phyloP scores from a whole-genome alignment of 306 rosid genomes.

The Sesbania bispinosa region DNA sequence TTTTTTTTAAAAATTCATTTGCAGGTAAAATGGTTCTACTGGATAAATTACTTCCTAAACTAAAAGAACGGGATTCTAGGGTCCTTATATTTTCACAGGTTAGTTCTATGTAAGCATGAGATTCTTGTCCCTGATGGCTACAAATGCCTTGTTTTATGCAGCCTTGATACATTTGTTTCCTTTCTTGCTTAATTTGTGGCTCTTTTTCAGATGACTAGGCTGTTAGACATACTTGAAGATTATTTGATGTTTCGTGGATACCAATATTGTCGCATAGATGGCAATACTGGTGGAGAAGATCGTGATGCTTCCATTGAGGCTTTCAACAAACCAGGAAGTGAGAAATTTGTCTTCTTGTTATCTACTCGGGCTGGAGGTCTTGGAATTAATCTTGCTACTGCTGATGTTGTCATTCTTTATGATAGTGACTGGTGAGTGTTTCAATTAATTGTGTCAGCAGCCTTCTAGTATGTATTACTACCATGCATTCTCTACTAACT shows the following conservation, averaged over 20 bases:
- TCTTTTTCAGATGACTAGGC: constrained; percentile 86
- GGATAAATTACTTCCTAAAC: constrained; percentile 96
- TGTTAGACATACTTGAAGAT: constrained; percentile 95
- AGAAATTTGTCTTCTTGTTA: constrained; percentile 86
- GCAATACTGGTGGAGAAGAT: constrained; percentile 96
- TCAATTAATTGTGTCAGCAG: background rate
- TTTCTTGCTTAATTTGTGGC: background rate
- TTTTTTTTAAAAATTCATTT: background rate
- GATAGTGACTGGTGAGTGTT: constrained; percentile 91
- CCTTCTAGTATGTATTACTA: background rate
- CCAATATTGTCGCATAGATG: constrained; percentile 93
- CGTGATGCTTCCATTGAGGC: constrained; percentile 95
- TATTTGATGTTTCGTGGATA: constrained; percentile 87
- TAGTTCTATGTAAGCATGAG: background rate
- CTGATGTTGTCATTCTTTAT: constrained; percentile 95
- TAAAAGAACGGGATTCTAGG: constrained; percentile 97
- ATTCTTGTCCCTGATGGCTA: background rate
- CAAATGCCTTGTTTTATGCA: background rate
- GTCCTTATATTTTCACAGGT: constrained; percentile 87
- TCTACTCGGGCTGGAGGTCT: constrained; percentile 99
- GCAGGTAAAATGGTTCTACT: constrained; percentile 97
- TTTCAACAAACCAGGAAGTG: constrained; percentile 95
- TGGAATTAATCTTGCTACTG: constrained; percentile 99
- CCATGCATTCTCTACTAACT: background rate
- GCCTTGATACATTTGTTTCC: background rate